Base-by-base conservation (phyloP, 202 grass and related monocot species). In the Schoenoplectus tabernaemontani region DNA sequence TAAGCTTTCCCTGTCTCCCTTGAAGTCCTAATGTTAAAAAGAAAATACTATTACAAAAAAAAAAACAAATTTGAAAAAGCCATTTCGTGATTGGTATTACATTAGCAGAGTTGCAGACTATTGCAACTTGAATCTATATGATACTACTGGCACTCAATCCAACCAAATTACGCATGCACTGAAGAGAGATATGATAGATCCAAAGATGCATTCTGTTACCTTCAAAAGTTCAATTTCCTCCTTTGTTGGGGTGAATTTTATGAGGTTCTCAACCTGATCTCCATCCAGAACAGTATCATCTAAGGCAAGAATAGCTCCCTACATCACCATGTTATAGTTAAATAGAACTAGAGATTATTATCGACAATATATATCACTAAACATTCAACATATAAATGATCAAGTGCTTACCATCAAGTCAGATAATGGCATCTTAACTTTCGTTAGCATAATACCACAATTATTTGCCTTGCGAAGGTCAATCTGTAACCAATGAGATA, bases 391-490 rank as follows among this genome's bases (percentile, higher is more conserved):
- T 61, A n/a, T 51, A 51, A 51, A 51, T 51, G 48, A 51, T 16
- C 48, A 51, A 15, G 41, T 53, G 22, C 78, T 89, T 84, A 98
- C 95, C 91, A 98, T 87, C 80, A 98, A 81, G 59, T 98, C 95
- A 61, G 90, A 77, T 76, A 98, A 61, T 50, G 95, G 95, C 89
- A 98, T 98, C 93, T 98, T 98, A 74, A 98, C 91, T 87, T 98
- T 92, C 81, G 91, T 98, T 86, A 98, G 95, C 95, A 98, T 98
- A 51, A 99, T 99, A 88, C 86, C 92, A 85, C 96, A 99, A 85
- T 99, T 99, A 81, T 99, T 99, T 66, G 96, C 91, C 76, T 77
- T 88, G 4, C 96, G 88, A 87, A 99, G 89, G 87, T 99, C 96
- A 80, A 99, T 99, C 96, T 99, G 88, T 44, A 59, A 90, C 36